Evolutionary conservation across 73 alveolate genomes (phyloP).

Genomic region (Paramecium bursaria): DNA sequence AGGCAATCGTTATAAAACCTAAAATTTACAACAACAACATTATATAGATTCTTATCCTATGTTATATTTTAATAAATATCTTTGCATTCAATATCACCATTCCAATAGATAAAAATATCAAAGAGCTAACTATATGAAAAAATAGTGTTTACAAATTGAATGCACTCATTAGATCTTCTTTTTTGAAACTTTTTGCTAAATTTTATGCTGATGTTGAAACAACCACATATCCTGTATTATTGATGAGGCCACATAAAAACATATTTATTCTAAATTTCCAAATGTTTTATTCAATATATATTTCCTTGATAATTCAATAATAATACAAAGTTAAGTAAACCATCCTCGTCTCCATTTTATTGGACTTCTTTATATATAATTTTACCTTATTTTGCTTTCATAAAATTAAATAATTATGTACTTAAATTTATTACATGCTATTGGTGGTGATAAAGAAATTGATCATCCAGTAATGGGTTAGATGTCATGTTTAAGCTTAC

Average conservation of each 20-base stretch:
- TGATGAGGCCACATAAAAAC: slow-evolving; percentile 66
- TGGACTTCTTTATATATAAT: slow-evolving; percentile 22
- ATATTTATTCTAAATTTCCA: neutral
- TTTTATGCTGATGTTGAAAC: slow-evolving; percentile 66
- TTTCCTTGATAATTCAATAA: slow-evolving; percentile 16
- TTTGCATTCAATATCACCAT: slow-evolving; percentile 59
- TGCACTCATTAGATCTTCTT: slow-evolving; percentile 63
- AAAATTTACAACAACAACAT: slow-evolving; percentile 41
- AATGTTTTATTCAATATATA: slow-evolving; percentile 10
- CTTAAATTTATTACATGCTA: slow-evolving; percentile 16
- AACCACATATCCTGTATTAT: slow-evolving; percentile 69
- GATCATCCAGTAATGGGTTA: slow-evolving; percentile 45
- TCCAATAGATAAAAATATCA: slow-evolving; percentile 63
- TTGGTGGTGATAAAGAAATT: slow-evolving; percentile 35
- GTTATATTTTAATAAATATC: slow-evolving; percentile 56
- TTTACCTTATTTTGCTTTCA: slow-evolving; percentile 4
- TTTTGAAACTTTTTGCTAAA: slow-evolving; percentile 60
- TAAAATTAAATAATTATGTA: slow-evolving; percentile 1
- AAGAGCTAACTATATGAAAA: slow-evolving; percentile 39
- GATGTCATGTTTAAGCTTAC: slow-evolving; percentile 13
- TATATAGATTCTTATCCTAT: slow-evolving; percentile 61
- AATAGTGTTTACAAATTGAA: slow-evolving; percentile 57
- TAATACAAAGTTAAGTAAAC: neutral
- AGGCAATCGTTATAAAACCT: slow-evolving; percentile 51
- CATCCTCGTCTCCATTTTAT: neutral